Evolutionary conservation across 352 stramenopile genomes (phyloP), one percentile per base, ranked within the genome.

Genomic region (Phytophthora crassamura): DNA sequence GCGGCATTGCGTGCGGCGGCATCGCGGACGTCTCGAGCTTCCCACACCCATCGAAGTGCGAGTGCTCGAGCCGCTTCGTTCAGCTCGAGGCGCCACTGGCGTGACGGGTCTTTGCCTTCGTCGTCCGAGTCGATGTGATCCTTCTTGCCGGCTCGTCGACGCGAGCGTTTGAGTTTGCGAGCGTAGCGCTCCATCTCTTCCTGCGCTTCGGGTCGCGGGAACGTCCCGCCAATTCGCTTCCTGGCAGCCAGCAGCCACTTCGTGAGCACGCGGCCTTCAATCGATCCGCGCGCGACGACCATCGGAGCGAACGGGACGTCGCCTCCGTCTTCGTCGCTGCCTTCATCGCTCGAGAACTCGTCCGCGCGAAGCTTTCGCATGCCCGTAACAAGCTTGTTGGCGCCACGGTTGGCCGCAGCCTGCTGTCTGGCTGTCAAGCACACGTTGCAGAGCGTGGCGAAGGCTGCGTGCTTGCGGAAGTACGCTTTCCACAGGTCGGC

Each of bases 401-500:
- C 10, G 0, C 63, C 63, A 36, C 57, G 39, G 12, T 64, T 68
- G 2, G 45, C 59, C 11, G 67, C 40, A 4, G 52, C 64, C 32
- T 64, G 64, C n/a, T 74, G 52, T 39, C 41, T 70, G 6, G 56
- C 39, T 15, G 80, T 83, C 28, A 94, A 64, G 63, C 97, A 99
- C 43, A 96, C 83, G 57, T 98, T 97, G 78, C 96, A 99, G 18
- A 97, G 84, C 38, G 97, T 99, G 50, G 96, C 84, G 71, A 94
- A 99, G 46, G 76, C 77, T 11, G 95, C 97, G 58, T 98, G 88
- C 67, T 97, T 94, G 60, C 94, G 84, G 71, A 99, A 99, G 79
- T 96, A 99, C 18, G 97, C 94, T 79, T 98, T 98, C 97, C 97
- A 99, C 5, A 98, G 75, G 66, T 97, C 91, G 0, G 80, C 64